These are phyloP conservation scores for Panaeolus cyanescens DNA, from an alignment of 768 basidiomycete species.

Conservation along the genomic window DNA sequence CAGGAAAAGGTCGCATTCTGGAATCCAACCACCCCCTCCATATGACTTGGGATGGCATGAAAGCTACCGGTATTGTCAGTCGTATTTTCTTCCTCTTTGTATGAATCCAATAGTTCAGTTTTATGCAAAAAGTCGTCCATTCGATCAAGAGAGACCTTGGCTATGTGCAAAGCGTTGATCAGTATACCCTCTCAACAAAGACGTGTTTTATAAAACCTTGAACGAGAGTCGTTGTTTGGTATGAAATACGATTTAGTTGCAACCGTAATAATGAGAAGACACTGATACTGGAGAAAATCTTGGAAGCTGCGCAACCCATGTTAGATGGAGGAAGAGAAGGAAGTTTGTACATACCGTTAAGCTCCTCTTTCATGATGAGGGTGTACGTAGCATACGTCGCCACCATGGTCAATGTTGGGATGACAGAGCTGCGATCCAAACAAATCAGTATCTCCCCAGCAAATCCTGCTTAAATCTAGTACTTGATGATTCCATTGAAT, in stretches of 20 bases:
- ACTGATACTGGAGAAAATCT: conserved; percentile 29
- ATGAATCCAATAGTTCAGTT: conserved; percentile 52
- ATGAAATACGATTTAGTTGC: conserved; percentile 43
- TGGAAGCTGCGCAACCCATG: background rate
- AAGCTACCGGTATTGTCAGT: background rate
- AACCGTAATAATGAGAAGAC: conserved; percentile 65
- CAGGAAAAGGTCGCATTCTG: conserved; percentile 55
- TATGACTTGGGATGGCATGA: background rate
- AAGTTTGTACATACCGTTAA: conserved; percentile 22
- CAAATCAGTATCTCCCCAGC: background rate
- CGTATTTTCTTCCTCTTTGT: conserved; percentile 20
- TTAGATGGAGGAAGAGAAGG: background rate
- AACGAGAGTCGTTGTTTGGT: conserved; percentile 20
- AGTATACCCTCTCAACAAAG: background rate
- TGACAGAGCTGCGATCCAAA: conserved; percentile 41
- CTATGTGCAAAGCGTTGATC: conserved; percentile 22
- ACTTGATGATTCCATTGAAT: conserved; percentile 11
- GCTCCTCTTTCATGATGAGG: conserved; percentile 38
- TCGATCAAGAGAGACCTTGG: conserved; percentile 68
- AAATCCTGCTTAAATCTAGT: background rate
- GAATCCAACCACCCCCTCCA: conserved; percentile 45
- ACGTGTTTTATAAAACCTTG: conserved; percentile 10
- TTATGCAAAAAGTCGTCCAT: conserved; percentile 41
- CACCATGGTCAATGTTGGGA: conserved; percentile 69
- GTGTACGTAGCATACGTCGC: conserved; percentile 63